Evolutionary conservation across 306 rosid species (phyloP), one percentile per base, ranked within the genome.

Genomic region (Prunus salicina): DNA sequence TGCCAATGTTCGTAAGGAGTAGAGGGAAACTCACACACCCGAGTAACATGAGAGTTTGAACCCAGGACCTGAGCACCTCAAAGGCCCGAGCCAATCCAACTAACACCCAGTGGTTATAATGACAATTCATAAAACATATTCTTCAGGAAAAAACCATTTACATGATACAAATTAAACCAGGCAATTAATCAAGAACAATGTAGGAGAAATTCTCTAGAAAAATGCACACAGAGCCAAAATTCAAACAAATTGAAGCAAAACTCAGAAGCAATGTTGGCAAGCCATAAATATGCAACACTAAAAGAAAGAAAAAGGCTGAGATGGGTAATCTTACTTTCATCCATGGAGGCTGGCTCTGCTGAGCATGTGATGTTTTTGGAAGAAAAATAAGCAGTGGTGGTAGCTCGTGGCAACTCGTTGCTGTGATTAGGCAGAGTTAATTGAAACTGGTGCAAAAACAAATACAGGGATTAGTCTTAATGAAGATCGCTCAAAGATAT

Each of bases 281-380:
- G 65, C 47, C 8, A 2, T 5, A 27, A 14, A 1, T 6, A 45
- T 25, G 27, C 38, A 60, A 34, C 47, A 8, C 27, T 69, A 24
- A 51, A 8, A 49, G 28, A 49, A n/a, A 62, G 12, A 28, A 34
- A 78, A 69, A 72, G 10, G 2, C 20, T 62, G 38, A 75, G 79
- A 41, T 60, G 28, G 69, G 71, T 38, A 46, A 50, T 34, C 85
- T 82, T 89, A 90, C 96, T 76, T 84, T 90, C 85, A 64, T 62
- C 88, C 25, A 22, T 61, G 63, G 88, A 74, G 72, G 82, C 6
- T 71, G 88, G 69, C 52, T 88, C 93, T 73, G 76, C 41, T 77
- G 88, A 77, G 80, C 85, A 80, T 47, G 50, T 66, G 81, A 79
- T 76, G 66, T 45, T 53, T 83, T 72, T 86, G 78, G 81, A 68